phyloP scores from a whole-genome alignment of 1,284 basidiomycete genomes.

The Boletus subluridellus region DNA sequence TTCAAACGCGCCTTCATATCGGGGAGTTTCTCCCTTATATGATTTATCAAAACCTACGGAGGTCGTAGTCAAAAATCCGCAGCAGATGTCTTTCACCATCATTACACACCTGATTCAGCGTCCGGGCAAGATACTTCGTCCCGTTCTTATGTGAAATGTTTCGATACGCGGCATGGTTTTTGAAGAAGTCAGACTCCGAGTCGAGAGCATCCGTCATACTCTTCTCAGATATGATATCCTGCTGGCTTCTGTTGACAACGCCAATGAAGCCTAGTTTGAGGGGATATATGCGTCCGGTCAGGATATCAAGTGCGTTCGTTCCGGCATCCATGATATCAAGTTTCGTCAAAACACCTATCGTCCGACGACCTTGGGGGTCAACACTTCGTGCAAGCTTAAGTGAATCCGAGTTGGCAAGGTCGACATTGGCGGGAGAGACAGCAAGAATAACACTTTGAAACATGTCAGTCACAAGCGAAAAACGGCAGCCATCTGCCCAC shows the following conservation, averaged over 20 bases:
- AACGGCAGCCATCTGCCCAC: slow-evolving; percentile 41
- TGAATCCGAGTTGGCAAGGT: slow-evolving; percentile 97
- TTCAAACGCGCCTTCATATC: slow-evolving; percentile 99
- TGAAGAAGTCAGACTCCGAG: slow-evolving; percentile 92
- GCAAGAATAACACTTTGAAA: slow-evolving; percentile 84
- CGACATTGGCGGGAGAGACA: slow-evolving; percentile 95
- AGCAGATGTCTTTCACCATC: not conserved
- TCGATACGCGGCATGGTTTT: slow-evolving; percentile 84
- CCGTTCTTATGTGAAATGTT: slow-evolving; percentile 98
- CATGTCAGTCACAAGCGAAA: slow-evolving; percentile 1
- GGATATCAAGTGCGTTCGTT: slow-evolving; percentile 93
- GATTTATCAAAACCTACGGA: slow-evolving; percentile 85
- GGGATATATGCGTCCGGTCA: slow-evolving; percentile 95
- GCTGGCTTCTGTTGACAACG: slow-evolving; percentile 95
- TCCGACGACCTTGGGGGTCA: slow-evolving; percentile 92
- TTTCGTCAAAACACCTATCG: slow-evolving; percentile 95
- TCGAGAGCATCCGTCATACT: slow-evolving; percentile 82
- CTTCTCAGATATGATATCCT: slow-evolving; percentile 92
- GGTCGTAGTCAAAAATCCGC: not conserved
- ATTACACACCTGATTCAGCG: slow-evolving; percentile 78
- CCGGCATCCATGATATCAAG: slow-evolving; percentile 99
- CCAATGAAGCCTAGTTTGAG: slow-evolving; percentile 98
- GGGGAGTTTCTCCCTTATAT: slow-evolving; percentile 97
- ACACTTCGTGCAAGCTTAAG: slow-evolving; percentile 94
- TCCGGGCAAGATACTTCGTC: slow-evolving; percentile 92